Base-by-base conservation (phyloP, 352 stramenopile genomes). In the Pythium rishiriense region DNA sequence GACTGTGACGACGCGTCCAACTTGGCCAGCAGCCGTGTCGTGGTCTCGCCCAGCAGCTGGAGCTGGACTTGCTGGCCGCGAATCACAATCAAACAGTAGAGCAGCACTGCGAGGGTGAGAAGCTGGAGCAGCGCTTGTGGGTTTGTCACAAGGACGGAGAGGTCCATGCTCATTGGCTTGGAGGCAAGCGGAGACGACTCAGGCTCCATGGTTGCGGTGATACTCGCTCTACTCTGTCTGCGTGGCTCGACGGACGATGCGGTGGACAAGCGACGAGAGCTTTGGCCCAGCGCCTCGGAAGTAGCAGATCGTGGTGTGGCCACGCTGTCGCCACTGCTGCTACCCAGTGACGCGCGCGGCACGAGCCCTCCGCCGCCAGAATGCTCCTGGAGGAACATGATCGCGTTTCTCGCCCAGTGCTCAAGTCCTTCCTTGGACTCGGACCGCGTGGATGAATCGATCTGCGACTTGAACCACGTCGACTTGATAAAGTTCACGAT, bases 381-480 rank as follows among this genome's bases (percentile, higher is more conserved):
- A 26, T 65, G 60, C 12, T 59, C 70, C 55, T 78, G 66, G 5
- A 90, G 56, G 50, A 81, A 79, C 35, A 80, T 58, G 26, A 83
- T 74, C 1, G 81, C 74, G 41, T 83, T 71, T 39, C 79, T 79
- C 14, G 74, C 66, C 84, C 84, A 93, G 4, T 71, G 57, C 53
- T 90, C 81, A 3, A 87, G 57, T 10, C 78, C 82, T 50, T 93
- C 82, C 60, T 87, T 90, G 12, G 75, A 85, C 57, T 93, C 84
- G 1, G 82, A 88, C 26, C 75, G 64, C 1, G 84, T 90, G 4
- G 82, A 91, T 50, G 84, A 93, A 45, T 87, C 80, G 43, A 93
- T 93, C 50, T 93, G 84, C 28, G 79, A 88, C 58, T 91, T 90
- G 59, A 93, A 93, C 84, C 84, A 93, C 55, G 84, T 93, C 14